Percentiles rank a stretch among this genome's conserved stretches.
Evolutionary conservation across 2,329 filamentous ascomycete species (phyloP).

Genomic region (Esteya vermicola): DNA sequence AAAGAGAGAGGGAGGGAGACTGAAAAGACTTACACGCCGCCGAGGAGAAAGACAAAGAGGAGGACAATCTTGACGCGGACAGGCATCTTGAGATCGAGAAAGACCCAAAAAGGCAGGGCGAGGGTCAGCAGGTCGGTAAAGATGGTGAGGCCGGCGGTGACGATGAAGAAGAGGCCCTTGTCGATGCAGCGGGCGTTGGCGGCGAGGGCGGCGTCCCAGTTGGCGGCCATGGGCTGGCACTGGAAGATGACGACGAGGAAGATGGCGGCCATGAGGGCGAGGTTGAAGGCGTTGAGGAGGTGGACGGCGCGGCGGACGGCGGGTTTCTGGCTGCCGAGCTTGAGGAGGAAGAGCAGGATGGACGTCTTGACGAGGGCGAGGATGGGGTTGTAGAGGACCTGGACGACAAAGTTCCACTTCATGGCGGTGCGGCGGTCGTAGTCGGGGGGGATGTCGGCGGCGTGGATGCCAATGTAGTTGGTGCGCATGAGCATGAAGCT

Average conservation of each 20-base stretch:
- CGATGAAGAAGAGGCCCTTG: constrained; percentile 16
- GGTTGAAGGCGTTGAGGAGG: constrained; percentile 17
- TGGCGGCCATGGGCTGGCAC: constrained; percentile 25
- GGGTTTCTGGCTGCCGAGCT: constrained; percentile 17
- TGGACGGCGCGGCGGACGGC: constrained; percentile 15
- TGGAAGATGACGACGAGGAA: constrained; percentile 21
- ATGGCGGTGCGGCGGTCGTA: constrained; percentile 3
- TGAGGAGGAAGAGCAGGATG: constrained; percentile 18
- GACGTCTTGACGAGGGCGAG: constrained; percentile 20
- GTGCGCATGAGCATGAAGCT: constrained; percentile 9
- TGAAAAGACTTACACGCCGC: constrained; percentile 14
- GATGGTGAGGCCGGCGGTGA: constrained; percentile 26
- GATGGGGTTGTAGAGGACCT: constrained; percentile 11
- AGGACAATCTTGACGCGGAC: constrained; percentile 16
- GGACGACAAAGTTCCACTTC: constrained; percentile 10
- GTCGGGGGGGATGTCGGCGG: constrained; percentile 3
- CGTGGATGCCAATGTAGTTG: constrained; percentile 10
- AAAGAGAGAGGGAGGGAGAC: not conserved
- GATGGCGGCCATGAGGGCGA: constrained; percentile 17
- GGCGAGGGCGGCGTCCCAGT: constrained; percentile 28
- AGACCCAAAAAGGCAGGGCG: constrained; percentile 23
- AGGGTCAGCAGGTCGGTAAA: constrained; percentile 27
- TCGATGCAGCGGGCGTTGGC: constrained; percentile 22
- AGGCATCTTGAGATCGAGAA: constrained; percentile 17
- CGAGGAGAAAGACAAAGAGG: constrained; percentile 18